Base-by-base conservation (phyloP, 805 yeast species). In the Candida coleopterorum region DNA sequence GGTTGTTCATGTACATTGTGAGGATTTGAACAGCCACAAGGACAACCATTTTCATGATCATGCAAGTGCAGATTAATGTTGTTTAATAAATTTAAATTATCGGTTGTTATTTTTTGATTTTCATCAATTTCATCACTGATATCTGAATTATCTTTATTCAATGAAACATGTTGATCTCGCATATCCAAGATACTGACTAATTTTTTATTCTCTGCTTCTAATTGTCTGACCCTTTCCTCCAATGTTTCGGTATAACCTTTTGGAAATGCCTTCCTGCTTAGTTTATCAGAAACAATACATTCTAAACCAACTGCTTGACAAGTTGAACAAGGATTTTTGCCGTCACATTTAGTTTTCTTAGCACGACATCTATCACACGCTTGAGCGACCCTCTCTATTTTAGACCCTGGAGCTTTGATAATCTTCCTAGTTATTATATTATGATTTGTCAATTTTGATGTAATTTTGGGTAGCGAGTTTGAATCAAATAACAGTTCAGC, bases 311-410 rank as follows among this genome's bases (percentile, higher is more conserved):
- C 93, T 6, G 79, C 72, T 9, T 77, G 79, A 65, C 97, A 88
- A 41, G 84, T 82, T 0, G 90, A 75, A 55, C 97, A 88, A 3
- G 83, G 83, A 40, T 77, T 72, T 39, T 74, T 72, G 1, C 93
- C 93, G 47, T 84, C 90, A 62, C 94, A 84, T 40, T 79, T 74
- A 9, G 82, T 79, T 57, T 85, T 85, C 52, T 84, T 85, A 33
- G 85, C 76, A 34, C 96, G 65, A 52, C 96, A 88, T 34, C 97
- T 62, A 54, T 87, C 96, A 58, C 96, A 87, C 0, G 95, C 95
- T 53, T 87, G 96, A 0, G 95, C 89, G 2, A 85, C 84, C 39
- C 96, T 62, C 40, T 77, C 81, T 0, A 74, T 67, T 18, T 73
- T 68, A 10, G 78, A 64, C 2, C 90, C 89, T 2, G 85, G 85